Evolutionary conservation across 1,284 basidiomycete genomes (phyloP), one percentile per base, ranked within the genome.

Genomic region (Phylloboletellus chloephorus): DNA sequence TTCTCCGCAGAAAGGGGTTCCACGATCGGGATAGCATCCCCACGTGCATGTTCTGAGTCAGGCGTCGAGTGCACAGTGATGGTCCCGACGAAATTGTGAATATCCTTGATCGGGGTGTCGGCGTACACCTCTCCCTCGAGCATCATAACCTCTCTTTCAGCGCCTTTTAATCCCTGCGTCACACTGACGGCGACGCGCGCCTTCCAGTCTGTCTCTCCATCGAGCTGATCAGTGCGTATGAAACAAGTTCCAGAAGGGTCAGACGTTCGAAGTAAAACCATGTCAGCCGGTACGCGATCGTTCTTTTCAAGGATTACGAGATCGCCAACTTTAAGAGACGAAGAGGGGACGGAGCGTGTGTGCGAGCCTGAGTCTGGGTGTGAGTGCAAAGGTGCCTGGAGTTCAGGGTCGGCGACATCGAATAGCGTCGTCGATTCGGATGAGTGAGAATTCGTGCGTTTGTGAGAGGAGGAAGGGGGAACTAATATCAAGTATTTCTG

Each of bases 171-270:
- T 5, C 44, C 41, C 22, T 59, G 54, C 7, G 56, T 50, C 10
- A 17, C 41, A 17, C 44, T 31, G 15, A 96, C 83, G 0, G 95
- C 94, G 1, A 97, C 83, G 8, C 90, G 81, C 37, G 98, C 70
- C 64, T 99, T 99, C 96, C 96, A 98, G 56, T 98, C 96, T 1
- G 96, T 99, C 66, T 99, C 96, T 31, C 96, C 96, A 53, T 99
- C 96, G 8, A 99, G 74, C 60, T 98, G 96, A 64, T 99, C 96
- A 0, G 96, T 99, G 5, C 95, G 76, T 39, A 99, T 88, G 64
- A 98, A 99, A 61, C 95, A 98, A 1, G 93, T 94, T 2, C 96
- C 96, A 23, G 84, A 80, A 4, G 75, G 64, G 50, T 93, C 94
- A 2, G 82, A 87, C 0, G 95, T 98, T 25, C 84, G 79, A 7